Percentiles rank a stretch among this genome's conserved stretches.
phyloP scores from a whole-genome alignment of 2,329 filamentous ascomycete genomes.

The Trichoderma polysporum region DNA sequence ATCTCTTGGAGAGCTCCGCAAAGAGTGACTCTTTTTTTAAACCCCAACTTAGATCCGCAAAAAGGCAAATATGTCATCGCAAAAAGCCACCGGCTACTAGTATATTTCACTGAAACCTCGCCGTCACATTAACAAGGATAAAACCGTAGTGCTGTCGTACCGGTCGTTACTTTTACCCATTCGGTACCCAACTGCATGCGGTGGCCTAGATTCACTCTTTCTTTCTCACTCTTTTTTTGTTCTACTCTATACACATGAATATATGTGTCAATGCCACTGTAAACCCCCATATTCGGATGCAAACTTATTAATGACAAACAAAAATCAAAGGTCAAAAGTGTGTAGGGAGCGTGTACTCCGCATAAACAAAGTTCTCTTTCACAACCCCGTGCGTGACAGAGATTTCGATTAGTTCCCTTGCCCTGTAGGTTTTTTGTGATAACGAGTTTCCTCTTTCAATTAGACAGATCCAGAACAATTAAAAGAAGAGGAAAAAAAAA shows the following conservation, averaged over 20 bases:
- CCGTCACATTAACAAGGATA: background rate
- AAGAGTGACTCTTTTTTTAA: background rate
- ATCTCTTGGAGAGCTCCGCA: background rate
- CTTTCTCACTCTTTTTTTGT: background rate
- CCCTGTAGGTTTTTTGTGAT: background rate
- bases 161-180: background rate
- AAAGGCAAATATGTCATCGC: background rate
- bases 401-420: background rate
- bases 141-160: background rate
- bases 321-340: background rate
- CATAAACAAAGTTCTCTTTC: background rate
- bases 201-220: background rate
- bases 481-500: background rate
- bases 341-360: background rate
- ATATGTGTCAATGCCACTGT: too few relatives aligned
- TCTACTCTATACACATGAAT: background rate
- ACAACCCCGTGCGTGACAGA: background rate
- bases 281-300: too few relatives aligned
- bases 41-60: background rate
- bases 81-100: background rate
- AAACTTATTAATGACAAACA: too few relatives aligned
- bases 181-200: background rate
- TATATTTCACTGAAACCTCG: background rate
- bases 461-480: background rate
- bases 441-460: slow-evolving; percentile 11